phyloP scores from a whole-genome alignment of 148 eudicot species.

The Simmondsia chinensis region DNA sequence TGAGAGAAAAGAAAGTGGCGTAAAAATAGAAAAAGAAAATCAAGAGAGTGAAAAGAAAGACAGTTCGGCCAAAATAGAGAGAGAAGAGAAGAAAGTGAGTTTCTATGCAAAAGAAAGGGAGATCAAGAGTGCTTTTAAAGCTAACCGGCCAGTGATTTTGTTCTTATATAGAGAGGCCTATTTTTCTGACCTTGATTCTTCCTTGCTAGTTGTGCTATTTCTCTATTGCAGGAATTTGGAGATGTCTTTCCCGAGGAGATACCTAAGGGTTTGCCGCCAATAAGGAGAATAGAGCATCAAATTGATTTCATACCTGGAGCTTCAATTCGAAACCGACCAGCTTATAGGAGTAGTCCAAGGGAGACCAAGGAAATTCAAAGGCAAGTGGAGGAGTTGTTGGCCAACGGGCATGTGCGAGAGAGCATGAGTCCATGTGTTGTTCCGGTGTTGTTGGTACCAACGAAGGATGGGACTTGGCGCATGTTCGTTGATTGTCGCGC shows the following conservation, averaged over 20 bases:
- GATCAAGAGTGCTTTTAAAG: neutral
- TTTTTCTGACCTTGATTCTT: neutral
- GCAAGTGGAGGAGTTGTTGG: neutral
- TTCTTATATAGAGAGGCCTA: neutral
- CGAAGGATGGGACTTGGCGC: too few relatives aligned
- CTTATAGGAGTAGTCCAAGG: too few relatives aligned
- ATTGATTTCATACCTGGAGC: slow-evolving; percentile 1
- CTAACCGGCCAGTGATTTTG: neutral
- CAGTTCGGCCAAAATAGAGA: too few relatives aligned
- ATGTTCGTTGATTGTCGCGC: too few relatives aligned
- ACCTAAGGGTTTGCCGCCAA: neutral
- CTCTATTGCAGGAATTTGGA: neutral
- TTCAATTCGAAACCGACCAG: too few relatives aligned
- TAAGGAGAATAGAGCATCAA: neutral
- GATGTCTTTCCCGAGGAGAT: neutral
- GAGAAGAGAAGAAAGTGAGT: neutral
- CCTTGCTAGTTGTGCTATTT: neutral
- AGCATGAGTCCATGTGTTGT: neutral
- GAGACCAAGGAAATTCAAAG: too few relatives aligned
- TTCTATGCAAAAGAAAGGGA: neutral
- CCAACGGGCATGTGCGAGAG: neutral
- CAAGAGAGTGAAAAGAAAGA: too few relatives aligned
- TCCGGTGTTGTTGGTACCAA: neutral
- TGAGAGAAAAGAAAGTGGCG: too few relatives aligned
- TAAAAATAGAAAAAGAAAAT: too few relatives aligned